A percentile compares a stretch with the other conserved stretches of the same genome.
Evolutionary conservation across 1,139 yeast species (phyloP).

Genomic region (Spencermartinsiella ligniputridi): DNA sequence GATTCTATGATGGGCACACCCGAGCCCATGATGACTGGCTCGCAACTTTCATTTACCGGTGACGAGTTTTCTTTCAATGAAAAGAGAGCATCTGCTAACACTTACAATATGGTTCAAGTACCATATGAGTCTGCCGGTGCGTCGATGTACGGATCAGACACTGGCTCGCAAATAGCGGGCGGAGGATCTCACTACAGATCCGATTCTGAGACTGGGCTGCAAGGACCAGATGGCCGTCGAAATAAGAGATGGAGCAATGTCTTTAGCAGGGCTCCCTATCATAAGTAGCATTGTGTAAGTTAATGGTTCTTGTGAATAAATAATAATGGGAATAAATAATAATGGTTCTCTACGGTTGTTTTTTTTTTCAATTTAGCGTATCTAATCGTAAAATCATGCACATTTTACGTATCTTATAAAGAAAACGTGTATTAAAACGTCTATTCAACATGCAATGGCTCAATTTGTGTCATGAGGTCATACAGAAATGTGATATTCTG

Average conservation of each 20-base stretch:
- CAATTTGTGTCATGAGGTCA: background rate
- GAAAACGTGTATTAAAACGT: too few species aligned
- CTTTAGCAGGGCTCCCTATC: conserved; percentile 3
- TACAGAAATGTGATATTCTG: conserved; percentile 1
- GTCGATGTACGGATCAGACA: conserved; percentile 12
- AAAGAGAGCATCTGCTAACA: conserved; percentile 12
- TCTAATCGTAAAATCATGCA: too few species aligned
- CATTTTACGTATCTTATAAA: too few species aligned
- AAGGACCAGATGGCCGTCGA: conserved; percentile 3
- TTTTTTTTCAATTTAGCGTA: background rate
- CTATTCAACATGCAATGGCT: background rate
- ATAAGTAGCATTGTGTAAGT: background rate
- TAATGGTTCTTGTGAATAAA: background rate
- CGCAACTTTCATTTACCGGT: background rate
- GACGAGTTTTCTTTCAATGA: conserved; percentile 14
- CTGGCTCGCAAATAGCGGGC: conserved; percentile 4
- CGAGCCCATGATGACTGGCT: background rate
- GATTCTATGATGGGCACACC: conserved; percentile 9
- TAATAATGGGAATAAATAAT: background rate
- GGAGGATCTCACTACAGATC: conserved; percentile 11
- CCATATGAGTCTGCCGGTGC: conserved; percentile 9
- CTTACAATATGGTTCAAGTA: background rate
- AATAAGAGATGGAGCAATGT: conserved; percentile 9
- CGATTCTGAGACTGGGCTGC: conserved; percentile 13
- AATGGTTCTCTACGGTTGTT: too few species aligned